Base-by-base conservation (phyloP, 179 eudicot genomes). In the Beta lomatogona region DNA sequence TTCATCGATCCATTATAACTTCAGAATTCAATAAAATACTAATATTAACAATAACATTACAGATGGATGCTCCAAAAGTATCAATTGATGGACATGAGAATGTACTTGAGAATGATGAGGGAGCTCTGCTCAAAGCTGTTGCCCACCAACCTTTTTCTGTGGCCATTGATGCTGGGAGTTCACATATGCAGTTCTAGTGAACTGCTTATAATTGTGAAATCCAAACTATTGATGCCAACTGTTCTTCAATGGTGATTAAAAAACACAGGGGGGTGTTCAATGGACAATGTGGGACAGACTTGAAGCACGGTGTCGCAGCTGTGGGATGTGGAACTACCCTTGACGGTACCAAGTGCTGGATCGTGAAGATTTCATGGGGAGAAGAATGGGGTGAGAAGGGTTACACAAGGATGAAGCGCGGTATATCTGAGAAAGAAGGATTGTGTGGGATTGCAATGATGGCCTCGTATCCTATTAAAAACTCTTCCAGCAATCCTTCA, bases 261-360 rank as follows among this genome's bases (percentile, higher is more conserved):
- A 15, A 25, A 18, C 7, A 53, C 82, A 84, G 86, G 97, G 97
- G 98, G 1, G 95, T 94, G 53, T 94, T 78, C 74, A 88, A 76
- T 2, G 98, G 97, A 36, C 75, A 81, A 1, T 94, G 98, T 65
- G 92, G 92, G 11, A 90, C 87, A 15, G 91, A 90, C 45, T 83
- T 93, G 58, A 79, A 92, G 72, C 98, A 93, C 31, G 97, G 95
- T 19, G 95, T 94, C 64, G 92, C 91, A 19, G 80, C 84, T 3
- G 97, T 94, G 28, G 98, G 98, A 55, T 94, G 93, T 46, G 98
- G 97, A 58, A 80, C 90, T 5, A 91, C 98, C 41, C 77, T 84
- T 6, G 95, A 94, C n/a, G 98, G 98, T 28, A 91, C 98, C 19
- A 91, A 93, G 85, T 93, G 93, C 64, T 94, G 98, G 98, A 90